Evolutionary conservation across 495 filamentous ascomycete genomes (phyloP), one percentile per base, ranked within the genome.

Genomic region (Xylaria flabelliformis): DNA sequence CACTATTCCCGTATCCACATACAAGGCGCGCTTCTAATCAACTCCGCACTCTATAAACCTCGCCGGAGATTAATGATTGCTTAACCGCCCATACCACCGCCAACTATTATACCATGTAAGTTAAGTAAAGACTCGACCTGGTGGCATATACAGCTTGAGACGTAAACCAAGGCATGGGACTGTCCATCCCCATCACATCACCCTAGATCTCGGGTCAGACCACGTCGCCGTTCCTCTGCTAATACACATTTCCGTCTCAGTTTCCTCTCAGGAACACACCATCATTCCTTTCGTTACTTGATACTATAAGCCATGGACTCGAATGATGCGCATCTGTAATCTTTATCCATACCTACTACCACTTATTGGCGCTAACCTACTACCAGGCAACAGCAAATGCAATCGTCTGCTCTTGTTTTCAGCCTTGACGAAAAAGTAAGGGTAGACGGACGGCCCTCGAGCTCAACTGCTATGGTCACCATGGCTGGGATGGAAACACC

Each of bases 401-500:
- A 83, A 73, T 77, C 82, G 67, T 76, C 82, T 73, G 80, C 80
- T 71, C 83, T 84, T 74, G 77, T 78, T 53, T 82, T 84, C 73
- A 77, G 72, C 10, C 79, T 81, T 71, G 76, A 76, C 67, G 80
- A 80, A 71, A 82, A 80, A 72, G 82, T 77, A 73, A 73, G 78
- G 41, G 80, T 80, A 76, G 79, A 83, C 66, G 76, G 78, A 39
- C 77, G 79, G 48, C 77, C 80, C 50, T 75, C 81, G 41, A 79
- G 74, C 29, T 79, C 83, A n/a, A 70, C 75, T 50, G 76, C 80
- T 34, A 75, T 80, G 62, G 74, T 75, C 72, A 79, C 78, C 59
- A 86, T 85, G 83, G 82, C 80, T 74, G 82, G 78, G 63, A 80
- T 75, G 67, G 79, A 82, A 26, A 76, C 83, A 70, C 73, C 80